phyloP scores from a whole-genome alignment of 2,329 filamentous ascomycete species.

The Tympanopsis confertula region DNA sequence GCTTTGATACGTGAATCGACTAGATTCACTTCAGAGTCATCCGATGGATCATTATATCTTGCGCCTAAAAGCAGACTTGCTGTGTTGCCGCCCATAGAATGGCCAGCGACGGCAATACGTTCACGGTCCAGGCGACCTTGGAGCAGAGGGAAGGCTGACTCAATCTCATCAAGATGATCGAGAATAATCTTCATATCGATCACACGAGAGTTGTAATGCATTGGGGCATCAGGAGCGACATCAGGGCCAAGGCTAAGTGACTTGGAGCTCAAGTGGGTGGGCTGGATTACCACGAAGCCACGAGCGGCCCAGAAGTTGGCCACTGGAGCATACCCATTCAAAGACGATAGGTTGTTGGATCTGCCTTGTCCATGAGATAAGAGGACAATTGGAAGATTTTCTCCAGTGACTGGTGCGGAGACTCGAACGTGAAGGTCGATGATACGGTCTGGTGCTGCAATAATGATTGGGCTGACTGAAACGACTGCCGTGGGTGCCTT shows the following conservation, averaged over 20 bases:
- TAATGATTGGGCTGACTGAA: conserved; percentile 19
- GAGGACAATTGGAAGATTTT: conserved; percentile 23
- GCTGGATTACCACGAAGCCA: conserved; percentile 29
- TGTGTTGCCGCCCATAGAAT: conserved; percentile 23
- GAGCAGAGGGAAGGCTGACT: conserved; percentile 16
- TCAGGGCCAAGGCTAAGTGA: conserved; percentile 11
- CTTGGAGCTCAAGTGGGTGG: conserved; percentile 24
- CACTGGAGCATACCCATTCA: conserved; percentile 26
- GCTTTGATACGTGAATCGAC: conserved; percentile 22
- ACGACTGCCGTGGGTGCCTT: no score
- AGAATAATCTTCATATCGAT: conserved; percentile 23
- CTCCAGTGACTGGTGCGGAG: conserved; percentile 16
- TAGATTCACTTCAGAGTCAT: conserved; percentile 7
- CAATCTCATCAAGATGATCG: conserved; percentile 22
- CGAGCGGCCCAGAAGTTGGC: conserved; percentile 27
- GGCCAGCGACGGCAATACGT: conserved; percentile 22
- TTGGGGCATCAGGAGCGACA: conserved; percentile 8
- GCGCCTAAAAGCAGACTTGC: conserved; percentile 21
- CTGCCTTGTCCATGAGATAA: conserved; percentile 25
- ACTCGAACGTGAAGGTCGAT: conserved; percentile 22
- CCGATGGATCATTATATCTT: conserved; percentile 17
- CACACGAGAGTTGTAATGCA: conserved; percentile 18
- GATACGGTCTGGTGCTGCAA: conserved; percentile 14
- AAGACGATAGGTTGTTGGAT: conserved; percentile 24
- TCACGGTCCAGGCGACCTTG: conserved; percentile 19